These are phyloP conservation scores for Boletus reticulatus DNA, from an alignment of 768 basidiomycete species.

Conservation along the genomic window DNA sequence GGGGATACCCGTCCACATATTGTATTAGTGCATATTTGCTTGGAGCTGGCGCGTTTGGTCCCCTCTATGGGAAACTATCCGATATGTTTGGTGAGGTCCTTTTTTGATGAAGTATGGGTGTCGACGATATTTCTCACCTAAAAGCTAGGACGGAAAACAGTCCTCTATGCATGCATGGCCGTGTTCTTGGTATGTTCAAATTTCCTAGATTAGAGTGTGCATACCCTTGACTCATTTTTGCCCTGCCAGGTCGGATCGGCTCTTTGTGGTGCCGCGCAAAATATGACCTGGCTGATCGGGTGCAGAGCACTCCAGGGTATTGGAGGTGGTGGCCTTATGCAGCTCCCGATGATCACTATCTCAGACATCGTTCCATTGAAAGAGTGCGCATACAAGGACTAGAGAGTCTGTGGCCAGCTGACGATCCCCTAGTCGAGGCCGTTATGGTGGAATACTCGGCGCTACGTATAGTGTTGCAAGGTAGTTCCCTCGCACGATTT, in stretches of 20 bases:
- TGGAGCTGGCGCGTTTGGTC: constrained; percentile 60
- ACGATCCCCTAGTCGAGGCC: constrained; percentile 53
- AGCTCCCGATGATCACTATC: constrained; percentile 73
- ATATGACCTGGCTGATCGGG: constrained; percentile 72
- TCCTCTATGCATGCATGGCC: constrained; percentile 59
- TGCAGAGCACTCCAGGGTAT: constrained; percentile 81
- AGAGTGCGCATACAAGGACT: constrained; percentile 48
- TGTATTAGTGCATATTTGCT: constrained; percentile 65
- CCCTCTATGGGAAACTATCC: constrained; percentile 76
- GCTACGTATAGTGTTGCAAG: constrained; percentile 76
- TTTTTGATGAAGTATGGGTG: background rate
- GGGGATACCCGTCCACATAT: background rate
- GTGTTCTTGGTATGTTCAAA: constrained; percentile 58
- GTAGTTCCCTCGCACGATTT: constrained; percentile 15
- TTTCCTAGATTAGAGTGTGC: background rate
- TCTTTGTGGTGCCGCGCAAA: constrained; percentile 78
- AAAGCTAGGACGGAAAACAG: no score
- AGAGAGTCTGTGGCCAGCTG: background rate
- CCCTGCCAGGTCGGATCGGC: constrained; percentile 64
- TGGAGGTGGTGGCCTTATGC: constrained; percentile 76
- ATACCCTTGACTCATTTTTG: background rate
- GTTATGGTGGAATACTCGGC: constrained; percentile 70
- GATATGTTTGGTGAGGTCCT: constrained; percentile 42
- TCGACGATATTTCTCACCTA: background rate
- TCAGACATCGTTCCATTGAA: constrained; percentile 81